phyloP scores from a whole-genome alignment of 805 yeast species.

The Yarrowia divulgata region DNA sequence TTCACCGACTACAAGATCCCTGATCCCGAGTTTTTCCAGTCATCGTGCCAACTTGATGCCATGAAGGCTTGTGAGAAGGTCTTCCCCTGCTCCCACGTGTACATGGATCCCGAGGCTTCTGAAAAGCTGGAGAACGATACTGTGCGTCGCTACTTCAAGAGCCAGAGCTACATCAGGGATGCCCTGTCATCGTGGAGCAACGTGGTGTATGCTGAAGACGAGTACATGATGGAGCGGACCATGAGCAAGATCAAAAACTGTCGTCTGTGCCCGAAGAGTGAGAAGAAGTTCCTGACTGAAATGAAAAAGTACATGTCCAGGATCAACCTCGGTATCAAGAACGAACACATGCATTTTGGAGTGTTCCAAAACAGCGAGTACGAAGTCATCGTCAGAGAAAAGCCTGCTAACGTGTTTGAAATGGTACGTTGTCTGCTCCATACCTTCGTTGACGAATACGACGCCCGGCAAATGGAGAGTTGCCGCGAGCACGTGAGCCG shows the following conservation, averaged over 20 bases:
- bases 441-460: not conserved
- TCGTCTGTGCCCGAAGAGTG: not conserved
- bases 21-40: not conserved
- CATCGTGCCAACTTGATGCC: not conserved
- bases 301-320: not conserved
- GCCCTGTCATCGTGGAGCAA: not conserved
- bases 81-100: not conserved
- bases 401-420: not conserved
- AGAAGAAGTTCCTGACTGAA: constrained; percentile 4
- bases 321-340: not conserved
- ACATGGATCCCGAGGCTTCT: not conserved
- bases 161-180: not conserved
- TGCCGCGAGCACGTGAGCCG: not conserved
- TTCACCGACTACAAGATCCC: not conserved
- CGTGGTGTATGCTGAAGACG: not conserved
- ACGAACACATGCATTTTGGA: not conserved
- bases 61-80: not conserved
- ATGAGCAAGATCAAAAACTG: not conserved
- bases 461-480: not conserved
- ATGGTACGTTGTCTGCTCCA: not conserved
- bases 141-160: not conserved
- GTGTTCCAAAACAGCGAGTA: not conserved
- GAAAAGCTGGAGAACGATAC: not conserved
- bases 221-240: constrained; percentile 5
- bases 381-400: not conserved